Evolutionary conservation across 768 basidiomycete species (phyloP), one percentile per base, ranked within the genome.

Genomic region (Termitomyces sp.): DNA sequence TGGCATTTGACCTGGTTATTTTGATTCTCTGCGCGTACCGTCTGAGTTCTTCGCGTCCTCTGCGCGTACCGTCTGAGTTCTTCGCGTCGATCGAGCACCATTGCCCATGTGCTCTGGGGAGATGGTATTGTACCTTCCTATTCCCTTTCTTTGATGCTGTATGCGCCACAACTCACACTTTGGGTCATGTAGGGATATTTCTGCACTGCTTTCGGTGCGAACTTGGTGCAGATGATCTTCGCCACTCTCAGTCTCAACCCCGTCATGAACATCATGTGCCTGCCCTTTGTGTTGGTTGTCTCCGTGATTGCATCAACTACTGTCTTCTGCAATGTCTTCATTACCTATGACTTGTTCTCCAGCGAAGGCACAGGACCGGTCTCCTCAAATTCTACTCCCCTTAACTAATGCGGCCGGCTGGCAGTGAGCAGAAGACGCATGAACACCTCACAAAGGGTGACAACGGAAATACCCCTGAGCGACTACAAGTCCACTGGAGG

Each of bases 261-360:
- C 11, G 72, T 74, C 22, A 72, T 76, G 72, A 74, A 74, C 63
- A 71, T 74, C 55, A 71, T 74, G 36, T 67, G 68, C 4, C 66
- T 76, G 5, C 70, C 75, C 2, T 76, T 74, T 60, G 73, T 73
- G 6, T 63, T 72, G 36, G 73, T 76, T n/a, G 72, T 76, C 13
- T 74, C 73, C 16, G 73, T 70, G n/a, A 74, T 75, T 20, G 75
- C 74, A 0, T 67, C 74, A 0, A 76, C 73, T 13, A 73, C 73
- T 6, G 73, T 76, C 32, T 76, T 76, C 65, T 70, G 74, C 35
- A 74, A 76, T 57, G 74, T 76, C 51, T 76, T 76, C 64, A 70
- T 61, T 24, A 65, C 68, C 8, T 70, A 71, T 39, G 75, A 76
- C 55, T 65, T 63, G 2, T 76, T 76, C 68, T 66, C 69, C 7